phyloP scores from a whole-genome alignment of 768 basidiomycete genomes.

The Calocera viscosa region DNA sequence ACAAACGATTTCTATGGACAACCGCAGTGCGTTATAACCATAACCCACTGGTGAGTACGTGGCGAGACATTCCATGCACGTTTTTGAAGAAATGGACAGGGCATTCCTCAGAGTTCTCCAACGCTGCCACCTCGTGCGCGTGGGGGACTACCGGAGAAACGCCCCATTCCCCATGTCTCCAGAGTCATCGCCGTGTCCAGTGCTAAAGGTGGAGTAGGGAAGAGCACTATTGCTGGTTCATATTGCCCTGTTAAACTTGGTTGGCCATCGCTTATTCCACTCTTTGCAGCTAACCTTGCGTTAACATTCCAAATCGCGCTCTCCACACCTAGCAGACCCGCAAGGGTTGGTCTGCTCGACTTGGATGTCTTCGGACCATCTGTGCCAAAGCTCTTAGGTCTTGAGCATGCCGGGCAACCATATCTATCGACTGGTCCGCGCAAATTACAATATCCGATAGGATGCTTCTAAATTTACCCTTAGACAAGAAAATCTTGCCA shows the following conservation, averaged over 20 bases:
- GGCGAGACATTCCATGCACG: not conserved
- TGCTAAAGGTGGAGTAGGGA: constrained; percentile 93
- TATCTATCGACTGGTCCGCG: constrained; percentile 53
- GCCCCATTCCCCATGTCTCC: constrained; percentile 46
- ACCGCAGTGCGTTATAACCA: not conserved
- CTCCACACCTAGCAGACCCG: constrained; percentile 24
- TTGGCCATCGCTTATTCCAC: constrained; percentile 13
- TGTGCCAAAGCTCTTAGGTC: constrained; percentile 82
- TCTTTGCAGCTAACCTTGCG: constrained; percentile 59
- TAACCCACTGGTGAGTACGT: constrained; percentile 11
- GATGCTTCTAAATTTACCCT: not conserved
- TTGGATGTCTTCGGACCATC: constrained; percentile 95
- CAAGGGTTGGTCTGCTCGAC: constrained; percentile 73
- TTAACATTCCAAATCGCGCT: constrained; percentile 27
- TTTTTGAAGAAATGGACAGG: constrained; percentile 21
- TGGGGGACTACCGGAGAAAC: constrained; percentile 30
- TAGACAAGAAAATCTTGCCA: not conserved
- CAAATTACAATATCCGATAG: too few species aligned
- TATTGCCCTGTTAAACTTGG: constrained; percentile 17
- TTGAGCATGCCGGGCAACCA: constrained; percentile 67
- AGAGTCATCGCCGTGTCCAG: constrained; percentile 76
- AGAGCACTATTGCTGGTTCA: constrained; percentile 80
- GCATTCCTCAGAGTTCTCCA: constrained; percentile 29
- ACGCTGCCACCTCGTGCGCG: constrained; percentile 32
- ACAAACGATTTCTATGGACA: not conserved